Evolutionary conservation across 2,329 filamentous ascomycete genomes (phyloP), one percentile per base, ranked within the genome.

Genomic region (Aspergillus chevalieri): DNA sequence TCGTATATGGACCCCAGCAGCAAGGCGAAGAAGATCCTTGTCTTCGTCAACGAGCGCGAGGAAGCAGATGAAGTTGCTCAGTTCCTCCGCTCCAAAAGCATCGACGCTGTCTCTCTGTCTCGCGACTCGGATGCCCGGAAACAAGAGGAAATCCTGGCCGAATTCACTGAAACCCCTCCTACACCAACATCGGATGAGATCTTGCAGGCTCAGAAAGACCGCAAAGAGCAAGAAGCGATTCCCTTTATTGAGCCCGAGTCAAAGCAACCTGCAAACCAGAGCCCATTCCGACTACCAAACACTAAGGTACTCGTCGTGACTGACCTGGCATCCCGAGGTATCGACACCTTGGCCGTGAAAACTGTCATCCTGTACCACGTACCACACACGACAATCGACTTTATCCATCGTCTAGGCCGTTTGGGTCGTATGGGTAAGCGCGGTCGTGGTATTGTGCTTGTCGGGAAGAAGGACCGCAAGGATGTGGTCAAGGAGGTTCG

Each of bases 301-400:
- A 90, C 87, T 42, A 94, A 90, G 68, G 92, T 95, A 9, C 81
- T 98, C 36, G 92, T 98, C 3, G 93, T 90, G 10, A 98, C 93
- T 0, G 93, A 98, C 68, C 74, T 98, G 50, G 89, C 89, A 4
- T 95, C 90, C 5, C 77, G 93, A 58, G 93, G 93, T 54, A 95
- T 98, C 60, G 93, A 98, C 68, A 98, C 93, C 0, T 73, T 96
- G 26, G 86, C 89, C 15, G 92, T 97, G 15, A 81, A 88, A 50
- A 89, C 95, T 58, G 93, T 98, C 47, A 85, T 98, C 48, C 74
- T 98, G 22, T 97, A 95, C 68, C 90, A 98, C 66, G 92, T 98
- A n/a, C 93, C 93, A 4, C 92, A 97, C 65, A 95, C 89, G 0
- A 95, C 90, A 0, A 94, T 98, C 52, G 94, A 98, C 69, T 98